These are phyloP conservation scores for Davidsoniella eucalypti DNA, from an alignment of 2,329 filamentous ascomycete species.

Conservation along the genomic window DNA sequence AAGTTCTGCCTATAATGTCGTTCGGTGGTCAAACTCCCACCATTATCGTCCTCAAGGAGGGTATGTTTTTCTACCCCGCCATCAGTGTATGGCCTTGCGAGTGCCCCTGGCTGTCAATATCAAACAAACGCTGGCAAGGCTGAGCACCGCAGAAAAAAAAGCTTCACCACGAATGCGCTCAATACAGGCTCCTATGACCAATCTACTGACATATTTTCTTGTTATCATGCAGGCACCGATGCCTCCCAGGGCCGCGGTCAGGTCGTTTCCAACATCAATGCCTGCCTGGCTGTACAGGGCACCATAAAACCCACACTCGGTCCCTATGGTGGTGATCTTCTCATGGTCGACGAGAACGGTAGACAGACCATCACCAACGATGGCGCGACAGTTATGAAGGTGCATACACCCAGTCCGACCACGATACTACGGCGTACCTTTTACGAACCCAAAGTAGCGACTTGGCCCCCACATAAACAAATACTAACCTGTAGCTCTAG, in stretches of 20 bases:
- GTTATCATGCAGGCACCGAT: constrained; percentile 58
- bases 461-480: no score
- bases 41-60: constrained; percentile 95
- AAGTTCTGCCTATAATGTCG: constrained; percentile 47
- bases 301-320: constrained; percentile 94
- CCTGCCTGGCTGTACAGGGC: constrained; percentile 84
- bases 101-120: constrained; percentile 15
- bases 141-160: neutral
- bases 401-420: constrained; percentile 21
- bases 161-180: neutral
- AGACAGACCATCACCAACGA: constrained; percentile 97
- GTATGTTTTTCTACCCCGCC: constrained; percentile 40
- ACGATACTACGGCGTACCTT: no score
- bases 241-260: constrained; percentile 93
- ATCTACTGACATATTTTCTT: constrained; percentile 1
- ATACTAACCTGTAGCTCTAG: constrained; percentile 26
- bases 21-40: constrained; percentile 96
- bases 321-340: constrained; percentile 88
- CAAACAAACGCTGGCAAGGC: neutral
- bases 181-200: neutral
- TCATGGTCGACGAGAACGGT: constrained; percentile 92
- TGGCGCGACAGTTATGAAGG: constrained; percentile 98
- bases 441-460: no score
- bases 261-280: constrained; percentile 96
- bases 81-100: constrained; percentile 16